Conservation (phyloP, 129 eudicot species). For the Artemisia annua region DNA sequence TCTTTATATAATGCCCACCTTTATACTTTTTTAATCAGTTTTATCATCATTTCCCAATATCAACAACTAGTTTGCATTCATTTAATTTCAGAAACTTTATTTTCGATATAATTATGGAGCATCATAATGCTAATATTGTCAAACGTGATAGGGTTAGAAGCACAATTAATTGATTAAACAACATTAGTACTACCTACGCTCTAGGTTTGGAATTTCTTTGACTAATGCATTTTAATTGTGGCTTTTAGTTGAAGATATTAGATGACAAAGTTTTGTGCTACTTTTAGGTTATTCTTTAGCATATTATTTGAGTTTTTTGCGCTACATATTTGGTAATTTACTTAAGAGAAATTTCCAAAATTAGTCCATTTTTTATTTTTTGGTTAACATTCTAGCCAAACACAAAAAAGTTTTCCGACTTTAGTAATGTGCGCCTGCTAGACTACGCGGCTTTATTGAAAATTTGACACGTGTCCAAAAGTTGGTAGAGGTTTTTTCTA, state of each 20-base stretch:
- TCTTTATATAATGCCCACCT: too few relatives aligned
- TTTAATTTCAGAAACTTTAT: not conserved
- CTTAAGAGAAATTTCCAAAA: not conserved
- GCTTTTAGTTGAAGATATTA: conserved; percentile 29
- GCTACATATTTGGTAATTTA: not conserved
- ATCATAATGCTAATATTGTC: conserved; percentile 22
- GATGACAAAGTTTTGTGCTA: conserved; percentile 33
- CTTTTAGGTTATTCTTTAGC: conserved; percentile 34
- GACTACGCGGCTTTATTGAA: too few relatives aligned
- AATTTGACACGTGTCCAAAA: too few relatives aligned
- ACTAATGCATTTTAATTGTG: conserved; percentile 29
- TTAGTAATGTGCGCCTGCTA: too few relatives aligned
- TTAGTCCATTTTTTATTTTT: conserved; percentile 7
- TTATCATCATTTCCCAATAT: not conserved
- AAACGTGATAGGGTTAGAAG: conserved; percentile 19
- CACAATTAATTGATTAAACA: conserved; percentile 31
- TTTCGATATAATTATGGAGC: conserved; percentile 5
- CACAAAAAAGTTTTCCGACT: too few relatives aligned
- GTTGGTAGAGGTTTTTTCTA: too few relatives aligned
- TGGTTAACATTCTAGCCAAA: not conserved
- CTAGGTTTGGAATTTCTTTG: conserved; percentile 41
- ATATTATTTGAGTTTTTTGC: too few relatives aligned
- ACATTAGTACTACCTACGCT: conserved; percentile 22
- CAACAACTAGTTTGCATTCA: not conserved
- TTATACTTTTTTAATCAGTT: too few relatives aligned